phyloP scores from a whole-genome alignment of 2,329 filamentous ascomycete genomes.

The Neurospora sp. region DNA sequence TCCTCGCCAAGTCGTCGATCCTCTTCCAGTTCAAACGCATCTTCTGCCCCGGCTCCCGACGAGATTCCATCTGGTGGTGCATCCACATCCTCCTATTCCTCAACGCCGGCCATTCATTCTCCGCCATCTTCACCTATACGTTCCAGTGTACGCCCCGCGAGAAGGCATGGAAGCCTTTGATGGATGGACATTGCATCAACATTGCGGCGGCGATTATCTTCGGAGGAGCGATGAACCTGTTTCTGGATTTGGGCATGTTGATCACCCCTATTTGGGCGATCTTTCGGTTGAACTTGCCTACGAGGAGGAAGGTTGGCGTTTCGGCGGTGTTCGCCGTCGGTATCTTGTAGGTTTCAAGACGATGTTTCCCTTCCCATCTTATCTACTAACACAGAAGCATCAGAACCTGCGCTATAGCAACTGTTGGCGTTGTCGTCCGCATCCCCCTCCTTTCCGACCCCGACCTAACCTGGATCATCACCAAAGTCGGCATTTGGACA shows the following conservation, averaged over 20 bases:
- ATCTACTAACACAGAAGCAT: not conserved
- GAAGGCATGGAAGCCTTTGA: constrained; percentile 10
- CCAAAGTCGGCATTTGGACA: constrained; percentile 13
- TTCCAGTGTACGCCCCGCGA: constrained; percentile 13
- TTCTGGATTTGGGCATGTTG: constrained; percentile 13
- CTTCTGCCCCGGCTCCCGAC: constrained; percentile 8
- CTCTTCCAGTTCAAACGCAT: constrained; percentile 11
- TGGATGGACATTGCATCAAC: constrained; percentile 11
- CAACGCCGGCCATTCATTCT: constrained; percentile 8
- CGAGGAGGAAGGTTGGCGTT: constrained; percentile 11
- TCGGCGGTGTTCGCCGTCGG: constrained; percentile 12
- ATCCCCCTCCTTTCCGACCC: constrained; percentile 8
- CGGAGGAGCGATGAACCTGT: constrained; percentile 7
- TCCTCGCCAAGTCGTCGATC: constrained; percentile 12
- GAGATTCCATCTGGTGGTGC: constrained; percentile 9
- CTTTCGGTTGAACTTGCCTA: constrained; percentile 6
- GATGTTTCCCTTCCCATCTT: not conserved
- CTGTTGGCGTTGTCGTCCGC: constrained; percentile 9
- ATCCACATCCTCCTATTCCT: constrained; percentile 8
- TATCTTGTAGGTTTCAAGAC: constrained; percentile 5
- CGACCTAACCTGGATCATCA: constrained; percentile 10
- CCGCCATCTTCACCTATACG: constrained; percentile 9
- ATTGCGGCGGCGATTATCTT: constrained; percentile 8
- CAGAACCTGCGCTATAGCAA: constrained; percentile 12
- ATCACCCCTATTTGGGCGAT: constrained; percentile 9